A percentile compares a stretch with the other conserved stretches of the same genome.
These are phyloP conservation scores for Ascochyta pisi DNA, from an alignment of 2,329 filamentous ascomycete genomes.

Conservation along the genomic window DNA sequence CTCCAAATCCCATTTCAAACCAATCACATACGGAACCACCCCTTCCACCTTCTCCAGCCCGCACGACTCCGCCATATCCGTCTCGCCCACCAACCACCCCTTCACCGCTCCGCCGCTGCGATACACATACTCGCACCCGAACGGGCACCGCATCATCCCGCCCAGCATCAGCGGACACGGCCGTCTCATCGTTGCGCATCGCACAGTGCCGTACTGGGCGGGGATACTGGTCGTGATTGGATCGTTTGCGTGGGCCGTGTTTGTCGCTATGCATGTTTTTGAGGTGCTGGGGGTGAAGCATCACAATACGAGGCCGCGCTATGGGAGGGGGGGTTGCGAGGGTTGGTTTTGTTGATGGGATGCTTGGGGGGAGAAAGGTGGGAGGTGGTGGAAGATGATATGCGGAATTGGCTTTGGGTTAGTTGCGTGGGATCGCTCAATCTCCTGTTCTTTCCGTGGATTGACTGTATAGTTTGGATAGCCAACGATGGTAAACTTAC, in stretches of 20 bases:
- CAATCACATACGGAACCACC: constrained; percentile 23
- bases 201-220: constrained; percentile 29
- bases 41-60: constrained; percentile 5
- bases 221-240: constrained; percentile 24
- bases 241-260: constrained; percentile 30
- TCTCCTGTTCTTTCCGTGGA: no score
- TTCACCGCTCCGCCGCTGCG: constrained; percentile 15
- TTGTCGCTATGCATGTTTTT: constrained; percentile 24
- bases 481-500: no score
- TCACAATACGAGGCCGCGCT: neutral
- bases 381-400: no score
- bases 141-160: constrained; percentile 33
- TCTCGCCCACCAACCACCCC: constrained; percentile 14
- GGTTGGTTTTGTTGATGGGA: constrained; percentile 12
- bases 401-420: no score
- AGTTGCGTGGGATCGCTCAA: no score
- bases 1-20: constrained; percentile 5
- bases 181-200: constrained; percentile 26
- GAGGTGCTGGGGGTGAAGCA: constrained; percentile 21
- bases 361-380: no score
- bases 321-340: constrained; percentile 7
- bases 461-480: no score
- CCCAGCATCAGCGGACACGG: constrained; percentile 33
- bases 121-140: constrained; percentile 17
- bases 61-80: constrained; percentile 21